These are phyloP conservation scores for Boletellus dicymbophilus DNA, from an alignment of 1,284 basidiomycete genomes.

Conservation along the genomic window DNA sequence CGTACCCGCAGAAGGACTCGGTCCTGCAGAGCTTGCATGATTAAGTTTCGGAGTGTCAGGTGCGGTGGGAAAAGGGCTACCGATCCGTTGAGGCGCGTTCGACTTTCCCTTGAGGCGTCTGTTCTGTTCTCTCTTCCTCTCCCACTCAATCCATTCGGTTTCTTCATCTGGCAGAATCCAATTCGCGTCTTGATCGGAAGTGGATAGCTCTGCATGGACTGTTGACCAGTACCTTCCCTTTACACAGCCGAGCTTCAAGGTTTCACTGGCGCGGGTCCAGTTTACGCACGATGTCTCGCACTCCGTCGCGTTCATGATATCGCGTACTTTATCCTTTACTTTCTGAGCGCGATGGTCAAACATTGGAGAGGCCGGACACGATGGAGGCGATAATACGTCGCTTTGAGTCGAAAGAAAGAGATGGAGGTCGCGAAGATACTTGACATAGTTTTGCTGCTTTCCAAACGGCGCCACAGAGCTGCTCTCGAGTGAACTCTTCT, in stretches of 20 bases:
- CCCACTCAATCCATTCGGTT: constrained; percentile 35
- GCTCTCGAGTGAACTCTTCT: constrained; percentile 7
- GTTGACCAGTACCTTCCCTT: constrained; percentile 25
- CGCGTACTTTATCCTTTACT: constrained; percentile 22
- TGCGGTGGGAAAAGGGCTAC: not conserved
- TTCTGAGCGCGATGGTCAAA: constrained; percentile 24
- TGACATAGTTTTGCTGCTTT: constrained; percentile 24
- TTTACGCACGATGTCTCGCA: constrained; percentile 18
- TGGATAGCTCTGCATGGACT: not conserved
- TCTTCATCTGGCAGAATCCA: constrained; percentile 38
- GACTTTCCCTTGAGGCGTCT: constrained; percentile 19
- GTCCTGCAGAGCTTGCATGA: constrained; percentile 1
- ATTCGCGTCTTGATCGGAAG: constrained; percentile 12
- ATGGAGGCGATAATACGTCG: constrained; percentile 34
- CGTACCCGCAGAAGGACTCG: not conserved
- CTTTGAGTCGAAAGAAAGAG: constrained; percentile 33
- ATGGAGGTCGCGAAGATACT: constrained; percentile 31
- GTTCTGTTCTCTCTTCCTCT: constrained; percentile 25
- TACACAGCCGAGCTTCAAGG: constrained; percentile 34
- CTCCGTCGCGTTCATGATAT: constrained; percentile 12
- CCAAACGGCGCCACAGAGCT: not conserved
- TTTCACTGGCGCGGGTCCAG: constrained; percentile 29
- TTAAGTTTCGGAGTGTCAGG: constrained; percentile 8
- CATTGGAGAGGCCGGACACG: constrained; percentile 27
- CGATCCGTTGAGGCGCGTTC: constrained; percentile 17